Evolutionary conservation across 2,329 filamentous ascomycete genomes (phyloP).

Genomic region (Fusarium transvaalense): DNA sequence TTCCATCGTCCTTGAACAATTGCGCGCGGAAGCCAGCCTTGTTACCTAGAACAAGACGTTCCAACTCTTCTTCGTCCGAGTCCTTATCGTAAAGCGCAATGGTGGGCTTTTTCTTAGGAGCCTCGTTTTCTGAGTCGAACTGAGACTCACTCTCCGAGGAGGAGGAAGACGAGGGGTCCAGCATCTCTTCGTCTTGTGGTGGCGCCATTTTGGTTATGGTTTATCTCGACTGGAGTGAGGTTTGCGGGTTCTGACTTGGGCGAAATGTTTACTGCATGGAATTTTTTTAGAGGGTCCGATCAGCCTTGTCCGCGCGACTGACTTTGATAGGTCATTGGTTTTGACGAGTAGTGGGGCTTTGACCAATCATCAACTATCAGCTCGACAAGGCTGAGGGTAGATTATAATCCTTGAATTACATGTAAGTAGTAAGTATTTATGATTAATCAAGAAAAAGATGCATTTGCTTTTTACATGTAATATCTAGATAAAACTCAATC

Average conservation of each 20-base stretch:
- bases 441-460: too few relatives aligned
- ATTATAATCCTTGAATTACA: conserved; percentile 38
- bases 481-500: conserved; percentile 2
- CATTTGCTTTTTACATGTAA: background rate
- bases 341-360: conserved; percentile 9
- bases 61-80: conserved; percentile 85
- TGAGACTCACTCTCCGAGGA: conserved; percentile 51
- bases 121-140: conserved; percentile 47
- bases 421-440: too few relatives aligned
- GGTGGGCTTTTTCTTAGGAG: conserved; percentile 49
- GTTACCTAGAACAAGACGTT: conserved; percentile 90
- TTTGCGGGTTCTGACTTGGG: conserved; percentile 30
- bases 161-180: conserved; percentile 46
- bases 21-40: conserved; percentile 83
- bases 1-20: conserved; percentile 69
- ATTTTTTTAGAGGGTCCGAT: conserved; percentile 51
- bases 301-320: conserved; percentile 49
- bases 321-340: conserved; percentile 30
- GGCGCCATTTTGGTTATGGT: conserved; percentile 50
- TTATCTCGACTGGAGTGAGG: conserved; percentile 25
- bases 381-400: conserved; percentile 42
- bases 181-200: conserved; percentile 48
- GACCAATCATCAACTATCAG: conserved; percentile 35
- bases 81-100: conserved; percentile 73
- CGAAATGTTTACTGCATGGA: conserved; percentile 43